phyloP scores from a whole-genome alignment of 768 basidiomycete genomes.

The Lactifluus volemus region DNA sequence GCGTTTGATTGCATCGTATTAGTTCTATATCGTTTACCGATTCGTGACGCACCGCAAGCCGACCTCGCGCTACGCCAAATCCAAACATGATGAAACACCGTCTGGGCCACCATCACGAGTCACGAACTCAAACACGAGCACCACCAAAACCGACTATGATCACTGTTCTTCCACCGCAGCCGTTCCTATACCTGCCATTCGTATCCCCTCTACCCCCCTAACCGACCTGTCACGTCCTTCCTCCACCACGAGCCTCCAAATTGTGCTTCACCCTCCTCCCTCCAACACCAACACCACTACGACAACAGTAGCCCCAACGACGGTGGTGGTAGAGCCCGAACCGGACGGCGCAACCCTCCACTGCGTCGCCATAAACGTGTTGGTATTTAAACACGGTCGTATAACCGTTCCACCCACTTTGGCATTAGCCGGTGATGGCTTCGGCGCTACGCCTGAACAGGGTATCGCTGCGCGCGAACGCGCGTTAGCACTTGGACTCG shows the following conservation, averaged over 20 bases:
- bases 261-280: not conserved
- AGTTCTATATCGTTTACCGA: constrained; percentile 58
- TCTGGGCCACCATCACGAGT: constrained; percentile 22
- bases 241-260: not conserved
- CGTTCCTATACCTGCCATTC: constrained; percentile 6
- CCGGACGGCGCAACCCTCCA: constrained; percentile 51
- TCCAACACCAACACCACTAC: not conserved
- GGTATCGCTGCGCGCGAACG: constrained; percentile 16
- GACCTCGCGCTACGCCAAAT: constrained; percentile 22
- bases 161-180: too few relatives aligned
- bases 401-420: constrained; percentile 67
- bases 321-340: constrained; percentile 26
- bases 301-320: not conserved
- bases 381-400: constrained; percentile 62
- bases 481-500: constrained; percentile 28
- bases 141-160: too few relatives aligned
- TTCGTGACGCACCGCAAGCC: constrained; percentile 47
- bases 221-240: constrained; percentile 5
- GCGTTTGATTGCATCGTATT: not conserved
- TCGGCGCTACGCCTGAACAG: constrained; percentile 27
- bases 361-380: constrained; percentile 52
- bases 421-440: constrained; percentile 52
- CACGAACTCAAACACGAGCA: not conserved
- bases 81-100: constrained; percentile 22
- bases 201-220: not conserved